Evolutionary conservation across 441 rosid species (phyloP), one percentile per base, ranked within the genome.

Genomic region (Brassica balearica): DNA sequence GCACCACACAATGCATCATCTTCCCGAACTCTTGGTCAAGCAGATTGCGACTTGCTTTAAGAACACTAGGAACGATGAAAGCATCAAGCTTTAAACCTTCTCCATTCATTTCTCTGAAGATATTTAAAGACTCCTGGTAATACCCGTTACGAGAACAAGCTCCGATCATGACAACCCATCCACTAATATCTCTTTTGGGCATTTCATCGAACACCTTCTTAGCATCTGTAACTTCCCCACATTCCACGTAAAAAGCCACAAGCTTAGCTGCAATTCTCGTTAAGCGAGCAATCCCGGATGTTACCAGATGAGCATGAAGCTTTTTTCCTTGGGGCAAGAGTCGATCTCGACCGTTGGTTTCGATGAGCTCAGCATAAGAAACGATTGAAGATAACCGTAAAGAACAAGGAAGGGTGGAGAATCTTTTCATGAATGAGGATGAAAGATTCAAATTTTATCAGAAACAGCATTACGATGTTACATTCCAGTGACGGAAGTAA

Each of bases 21-120:
- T 68, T 84, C 59, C 97, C 99, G 0, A 83, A 72, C 22, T 75
- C 81, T 17, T 46, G 59, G 80, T 88, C 86, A 66, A 72, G 70
- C 60, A 89, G 77, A 75, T 85, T 87, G 6, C 88, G 92, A 80
- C 92, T 87, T 6, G 93, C 94, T 77, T 86, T 93, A 62, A 95
- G 87, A 71, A 91, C 81, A 59, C 96, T 89, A 38, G 98, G 99
- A 71, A 93, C 56, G 3, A 95, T 85, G 76, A 86, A 91, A 60
- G 65, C 72, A 53, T 90, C 82, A 23, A 82, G 82, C n/a, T 82
- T 81, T 15, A 88, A 55, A 36, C 89, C 88, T 61, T 82, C 69
- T 25, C 74, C 69, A 34, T 79, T 85, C 95, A 95, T 93, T 23
- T 87, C 86, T 36, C 27, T 55, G 68, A 88, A 89, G 8, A 78